These are phyloP conservation scores for Ambrosiella xylebori DNA, from an alignment of 2,329 filamentous ascomycete genomes.

Conservation along the genomic window DNA sequence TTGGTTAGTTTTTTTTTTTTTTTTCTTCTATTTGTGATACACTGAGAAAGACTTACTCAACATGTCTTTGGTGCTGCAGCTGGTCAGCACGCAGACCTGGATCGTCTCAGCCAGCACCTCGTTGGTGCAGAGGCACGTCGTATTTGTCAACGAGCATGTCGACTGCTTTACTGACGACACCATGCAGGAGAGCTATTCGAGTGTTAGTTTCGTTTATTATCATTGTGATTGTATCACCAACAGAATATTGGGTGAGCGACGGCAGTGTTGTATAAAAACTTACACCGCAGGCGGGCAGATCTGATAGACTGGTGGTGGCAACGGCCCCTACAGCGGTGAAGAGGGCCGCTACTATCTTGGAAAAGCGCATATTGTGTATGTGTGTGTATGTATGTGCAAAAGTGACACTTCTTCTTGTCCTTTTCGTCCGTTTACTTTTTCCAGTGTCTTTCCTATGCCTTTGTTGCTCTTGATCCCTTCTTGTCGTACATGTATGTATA, in stretches of 20 bases:
- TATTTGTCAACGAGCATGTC: constrained; percentile 18
- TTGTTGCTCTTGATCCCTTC: too few relatives aligned
- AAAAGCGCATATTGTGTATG: neutral
- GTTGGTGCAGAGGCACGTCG: constrained; percentile 21
- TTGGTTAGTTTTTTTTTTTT: neutral
- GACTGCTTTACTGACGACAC: constrained; percentile 16
- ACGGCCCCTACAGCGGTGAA: neutral
- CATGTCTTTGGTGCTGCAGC: constrained; percentile 19
- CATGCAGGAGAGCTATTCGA: constrained; percentile 18
- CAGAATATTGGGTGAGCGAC: too few relatives aligned
- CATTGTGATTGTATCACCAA: neutral
- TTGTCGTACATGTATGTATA: neutral
- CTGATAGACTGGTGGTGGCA: neutral
- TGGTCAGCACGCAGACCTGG: constrained; percentile 17
- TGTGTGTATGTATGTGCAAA: neutral
- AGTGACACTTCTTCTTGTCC: neutral
- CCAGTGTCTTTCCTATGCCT: neutral
- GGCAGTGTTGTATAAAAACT: neutral
- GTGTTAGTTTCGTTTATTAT: neutral
- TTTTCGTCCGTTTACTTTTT: neutral
- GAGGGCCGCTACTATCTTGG: neutral
- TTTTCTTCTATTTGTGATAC: neutral
- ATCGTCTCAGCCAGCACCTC: constrained; percentile 16
- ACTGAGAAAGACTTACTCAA: constrained; percentile 17
- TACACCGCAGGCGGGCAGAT: constrained; percentile 3